Conservation (phyloP, 177 flowering plant species). For the Telopea speciosissima region DNA sequence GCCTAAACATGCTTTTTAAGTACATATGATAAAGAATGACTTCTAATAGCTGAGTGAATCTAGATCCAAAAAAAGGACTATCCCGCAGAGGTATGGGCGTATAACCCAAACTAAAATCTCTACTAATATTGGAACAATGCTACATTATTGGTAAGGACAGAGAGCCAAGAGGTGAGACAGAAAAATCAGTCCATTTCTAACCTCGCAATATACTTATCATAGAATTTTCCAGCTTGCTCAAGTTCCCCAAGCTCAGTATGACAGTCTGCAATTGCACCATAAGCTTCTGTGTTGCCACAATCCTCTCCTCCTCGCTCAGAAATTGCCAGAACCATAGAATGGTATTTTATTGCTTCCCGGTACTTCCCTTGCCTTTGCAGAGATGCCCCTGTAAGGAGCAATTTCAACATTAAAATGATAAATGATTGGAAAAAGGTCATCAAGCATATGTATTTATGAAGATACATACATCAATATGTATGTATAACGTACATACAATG, state of each 20-base stretch:
- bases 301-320: conserved; percentile 67
- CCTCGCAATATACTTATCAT: conserved; percentile 73
- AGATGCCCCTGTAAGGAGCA: conserved; percentile 62
- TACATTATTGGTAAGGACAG: neutral
- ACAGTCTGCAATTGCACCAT: conserved; percentile 95
- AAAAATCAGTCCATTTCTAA: conserved; percentile 51
- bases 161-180: neutral
- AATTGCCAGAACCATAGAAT: conserved; percentile 65
- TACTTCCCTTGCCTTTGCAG: conserved; percentile 80
- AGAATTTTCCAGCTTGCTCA: conserved; percentile 72
- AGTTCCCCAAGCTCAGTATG: conserved; percentile 95
- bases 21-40: neutral
- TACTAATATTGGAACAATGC: conserved; percentile 2
- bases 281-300: conserved; percentile 94
- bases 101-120: conserved; percentile 7
- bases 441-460: neutral
- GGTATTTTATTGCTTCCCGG: conserved; percentile 80
- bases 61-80: neutral
- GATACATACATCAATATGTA: too few species aligned
- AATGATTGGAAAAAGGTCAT: neutral
- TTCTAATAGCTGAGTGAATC: neutral
- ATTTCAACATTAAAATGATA: neutral
- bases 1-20: neutral
- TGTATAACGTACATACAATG: too few species aligned
- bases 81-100: neutral